Evolutionary conservation across 2,329 filamentous ascomycete species (phyloP), one percentile per base, ranked within the genome.

Genomic region (Emericellopsis atlantica): DNA sequence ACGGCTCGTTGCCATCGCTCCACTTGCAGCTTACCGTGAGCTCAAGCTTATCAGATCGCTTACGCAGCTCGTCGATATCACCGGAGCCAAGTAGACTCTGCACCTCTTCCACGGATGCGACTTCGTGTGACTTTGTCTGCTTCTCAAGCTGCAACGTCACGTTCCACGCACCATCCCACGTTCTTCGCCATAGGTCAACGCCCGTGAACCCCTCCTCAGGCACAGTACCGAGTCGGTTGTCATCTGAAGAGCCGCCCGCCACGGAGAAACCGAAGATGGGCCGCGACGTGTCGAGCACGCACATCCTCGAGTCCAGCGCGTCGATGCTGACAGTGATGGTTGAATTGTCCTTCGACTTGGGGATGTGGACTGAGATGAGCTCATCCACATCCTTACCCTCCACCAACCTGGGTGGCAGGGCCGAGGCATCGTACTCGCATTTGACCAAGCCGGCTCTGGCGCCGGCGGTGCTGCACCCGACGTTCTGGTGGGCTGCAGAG

Each of bases 111-210:
- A 16, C 6, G 15, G 11, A 21, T 15, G 22, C 21, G 7, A n/a
- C 15, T 22, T 37, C 34, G 15, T n/a, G n/a, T 21, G 36, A 33
- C 18, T 26, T 37, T n/a, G 18, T 15, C 31, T 36, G 39, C 14
- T 36, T 35, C 16, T 40, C 36, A 10, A 44, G 33, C 14, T 43
- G 33, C 15, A 46, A 14, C 5, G 54, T 57, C 15, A 94, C 80
- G 14, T 72, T 71, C 85, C 89, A 95, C 4, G 72, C 72, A 23
- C 76, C 76, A 37, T 78, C 72, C 81, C 86, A 95, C 31, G 80
- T 76, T 29, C 92, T 73, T 48, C 84, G 83, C 82, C 89, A 95
- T 10, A 96, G 70, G 44, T 81, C 74, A 40, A 95, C 70, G 45
- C 81, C 75, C 34, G 69, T 69, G 43, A 83, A 69, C 1, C 84